phyloP scores from a whole-genome alignment of 2,329 filamentous ascomycete genomes.

The Nemania diffusa region DNA sequence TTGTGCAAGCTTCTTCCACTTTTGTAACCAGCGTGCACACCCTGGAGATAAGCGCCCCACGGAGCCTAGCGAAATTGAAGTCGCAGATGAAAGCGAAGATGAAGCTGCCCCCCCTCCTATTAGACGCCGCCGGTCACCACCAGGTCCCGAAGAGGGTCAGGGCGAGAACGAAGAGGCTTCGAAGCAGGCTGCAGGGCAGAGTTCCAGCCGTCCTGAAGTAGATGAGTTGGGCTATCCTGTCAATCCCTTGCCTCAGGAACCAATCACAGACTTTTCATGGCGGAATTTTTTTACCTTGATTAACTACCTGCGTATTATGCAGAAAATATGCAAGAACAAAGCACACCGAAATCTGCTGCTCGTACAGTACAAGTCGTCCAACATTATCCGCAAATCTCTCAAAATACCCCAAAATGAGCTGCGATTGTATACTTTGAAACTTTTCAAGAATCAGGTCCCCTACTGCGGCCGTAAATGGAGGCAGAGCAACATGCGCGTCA shows the following conservation, averaged over 20 bases:
- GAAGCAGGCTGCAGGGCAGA: conserved; percentile 50
- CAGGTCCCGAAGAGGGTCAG: conserved; percentile 49
- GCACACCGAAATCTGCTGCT: conserved; percentile 93
- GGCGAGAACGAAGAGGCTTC: conserved; percentile 45
- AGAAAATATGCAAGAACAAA: conserved; percentile 96
- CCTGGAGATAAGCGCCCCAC: conserved; percentile 43
- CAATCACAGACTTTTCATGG: conserved; percentile 90
- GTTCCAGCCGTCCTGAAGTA: conserved; percentile 67
- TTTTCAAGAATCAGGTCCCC: conserved; percentile 98
- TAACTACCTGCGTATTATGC: conserved; percentile 94
- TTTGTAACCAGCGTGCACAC: conserved; percentile 70
- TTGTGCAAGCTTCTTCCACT: conserved; percentile 80
- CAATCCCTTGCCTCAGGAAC: conserved; percentile 73
- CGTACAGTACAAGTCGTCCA: conserved; percentile 94
- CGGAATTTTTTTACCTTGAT: conserved; percentile 96
- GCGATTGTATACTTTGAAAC: conserved; percentile 92
- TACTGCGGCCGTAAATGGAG: conserved; percentile 99
- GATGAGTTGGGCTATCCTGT: conserved; percentile 89
- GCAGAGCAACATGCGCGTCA: conserved; percentile 97
- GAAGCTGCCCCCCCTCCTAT: conserved; percentile 90
- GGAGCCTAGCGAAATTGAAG: conserved; percentile 49
- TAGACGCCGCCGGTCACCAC: conserved; percentile 63
- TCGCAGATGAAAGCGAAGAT: conserved; percentile 69
- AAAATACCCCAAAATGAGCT: conserved; percentile 89
- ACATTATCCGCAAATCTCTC: conserved; percentile 89